Conservation (phyloP, 805 yeast genomes). For the Wickerhamiella hasegawae region DNA sequence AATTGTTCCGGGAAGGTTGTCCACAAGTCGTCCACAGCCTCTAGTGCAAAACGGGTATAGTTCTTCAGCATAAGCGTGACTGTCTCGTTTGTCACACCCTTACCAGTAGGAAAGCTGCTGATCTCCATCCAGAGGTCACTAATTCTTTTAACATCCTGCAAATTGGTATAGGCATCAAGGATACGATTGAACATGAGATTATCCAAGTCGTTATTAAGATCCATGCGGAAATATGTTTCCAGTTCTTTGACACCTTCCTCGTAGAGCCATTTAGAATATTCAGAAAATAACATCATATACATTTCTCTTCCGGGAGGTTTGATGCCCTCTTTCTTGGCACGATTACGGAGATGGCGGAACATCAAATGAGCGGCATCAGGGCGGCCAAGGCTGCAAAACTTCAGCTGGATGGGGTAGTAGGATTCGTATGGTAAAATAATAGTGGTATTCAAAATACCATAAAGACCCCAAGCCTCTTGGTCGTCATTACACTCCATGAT, state of each 20-base stretch:
- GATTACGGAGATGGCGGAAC: conserved; percentile 42
- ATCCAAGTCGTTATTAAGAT: conserved; percentile 37
- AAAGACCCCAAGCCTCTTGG: conserved; percentile 40
- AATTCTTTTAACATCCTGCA: conserved; percentile 39
- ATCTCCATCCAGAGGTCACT: conserved; percentile 46
- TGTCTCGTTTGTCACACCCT: conserved; percentile 41
- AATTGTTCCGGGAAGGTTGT: conserved; percentile 33
- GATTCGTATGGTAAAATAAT: conserved; percentile 42
- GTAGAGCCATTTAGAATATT: conserved; percentile 42
- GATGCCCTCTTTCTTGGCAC: conserved; percentile 37
- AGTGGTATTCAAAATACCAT: conserved; percentile 37
- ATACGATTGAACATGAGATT: conserved; percentile 42
- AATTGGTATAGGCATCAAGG: conserved; percentile 45
- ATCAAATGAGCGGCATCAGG: conserved; percentile 48
- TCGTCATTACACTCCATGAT: conserved; percentile 25
- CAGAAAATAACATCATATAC: conserved; percentile 42
- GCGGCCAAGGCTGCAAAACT: conserved; percentile 35
- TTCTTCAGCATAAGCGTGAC: conserved; percentile 52
- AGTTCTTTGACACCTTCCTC: conserved; percentile 51
- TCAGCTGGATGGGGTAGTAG: conserved; percentile 41
- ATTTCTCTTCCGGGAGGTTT: conserved; percentile 38
- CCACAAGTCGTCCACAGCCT: conserved; percentile 48
- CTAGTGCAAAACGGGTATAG: conserved; percentile 35
- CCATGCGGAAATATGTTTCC: conserved; percentile 50
- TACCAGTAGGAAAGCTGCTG: conserved; percentile 36